Base-by-base conservation (phyloP, 495 filamentous ascomycete species). In the Clavariopsis aquatica region DNA sequence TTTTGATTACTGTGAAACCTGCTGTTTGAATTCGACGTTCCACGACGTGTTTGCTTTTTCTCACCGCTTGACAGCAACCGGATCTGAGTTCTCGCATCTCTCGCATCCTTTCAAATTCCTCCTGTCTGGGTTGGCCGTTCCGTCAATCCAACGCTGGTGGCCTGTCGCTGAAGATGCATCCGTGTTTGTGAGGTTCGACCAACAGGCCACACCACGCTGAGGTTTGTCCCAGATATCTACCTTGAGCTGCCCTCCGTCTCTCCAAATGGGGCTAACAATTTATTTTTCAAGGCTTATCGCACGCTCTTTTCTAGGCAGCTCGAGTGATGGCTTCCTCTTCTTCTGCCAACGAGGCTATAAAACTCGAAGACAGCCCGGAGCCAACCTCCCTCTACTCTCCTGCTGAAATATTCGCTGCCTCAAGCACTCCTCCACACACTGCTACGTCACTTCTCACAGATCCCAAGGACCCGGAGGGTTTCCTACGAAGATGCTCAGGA, bases 301-400 rank as follows among this genome's bases (percentile, higher is more conserved):
- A 12, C 12, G 6, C 31, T 12, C 31, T 5, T 34, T 34, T 12
- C 12, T n/a, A n/a, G 31, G 31, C 6, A 34, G 6, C 31, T 34
- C 31, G 12, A 34, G n/a, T n/a, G 31, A 34, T 34, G 31, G 31
- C 31, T 12, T 5, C 31, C 31, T 34, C 31, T 34, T 34, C 31
- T 34, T 34, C 31, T 34, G 47, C 24, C 47, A 23, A 9, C 47
- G 19, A 49, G 47, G 47, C 47, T 24, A 69, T 69, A 46, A 69
- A 69, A 24, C 24, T 64, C 26, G 65, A 69, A 41, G 65, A 64
- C 60, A 66, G 63, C 41, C 49, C 63, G n/a, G 55, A 59, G 56
- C 29, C 60, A 13, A 1, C 28, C n/a, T 15, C 36, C 15, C n/a
- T 20, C 8, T 34, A n/a, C 6, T 22, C 19, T 22, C 17, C 52